These are phyloP conservation scores for Mimosa pudica DNA, from an alignment of 306 rosid species.

Conservation along the genomic window DNA sequence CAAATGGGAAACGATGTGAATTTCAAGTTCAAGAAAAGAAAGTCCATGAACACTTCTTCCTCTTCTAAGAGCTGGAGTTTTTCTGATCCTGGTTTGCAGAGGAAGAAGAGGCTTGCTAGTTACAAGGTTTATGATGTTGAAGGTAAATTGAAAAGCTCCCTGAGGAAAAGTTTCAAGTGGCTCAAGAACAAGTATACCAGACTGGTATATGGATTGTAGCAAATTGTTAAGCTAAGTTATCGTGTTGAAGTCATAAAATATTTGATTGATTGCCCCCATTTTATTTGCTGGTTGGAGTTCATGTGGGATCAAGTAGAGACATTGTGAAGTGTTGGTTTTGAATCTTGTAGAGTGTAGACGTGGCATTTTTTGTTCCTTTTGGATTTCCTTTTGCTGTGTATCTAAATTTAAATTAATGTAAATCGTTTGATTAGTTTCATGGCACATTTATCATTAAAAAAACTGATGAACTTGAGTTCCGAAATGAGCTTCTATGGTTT, in stretches of 20 bases:
- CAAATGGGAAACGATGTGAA: constrained; percentile 45
- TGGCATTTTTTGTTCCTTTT: constrained; percentile 1
- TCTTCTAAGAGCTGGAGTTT: constrained; percentile 80
- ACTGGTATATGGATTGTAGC: constrained; percentile 69
- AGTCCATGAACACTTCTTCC: constrained; percentile 59
- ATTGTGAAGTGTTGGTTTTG: constrained; percentile 34
- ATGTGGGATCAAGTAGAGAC: constrained; percentile 35
- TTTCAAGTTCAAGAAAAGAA: constrained; percentile 72
- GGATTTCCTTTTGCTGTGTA: not conserved
- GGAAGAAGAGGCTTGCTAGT: constrained; percentile 90
- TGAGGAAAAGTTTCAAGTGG: constrained; percentile 66
- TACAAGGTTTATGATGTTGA: constrained; percentile 87
- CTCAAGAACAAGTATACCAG: constrained; percentile 71
- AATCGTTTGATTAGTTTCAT: not conserved
- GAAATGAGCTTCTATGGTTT: not conserved
- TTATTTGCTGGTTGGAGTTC: constrained; percentile 25
- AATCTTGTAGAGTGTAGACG: constrained; percentile 32
- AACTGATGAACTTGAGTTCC: not conserved
- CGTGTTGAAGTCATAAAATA: constrained; percentile 9
- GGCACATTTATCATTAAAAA: not conserved
- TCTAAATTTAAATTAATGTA: not conserved
- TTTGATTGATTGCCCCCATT: not conserved
- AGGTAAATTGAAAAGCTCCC: constrained; percentile 66
- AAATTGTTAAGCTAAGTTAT: not conserved
- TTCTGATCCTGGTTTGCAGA: constrained; percentile 82